phyloP scores from a whole-genome alignment of 495 filamentous ascomycete genomes.

The Entonaema liquescens region DNA sequence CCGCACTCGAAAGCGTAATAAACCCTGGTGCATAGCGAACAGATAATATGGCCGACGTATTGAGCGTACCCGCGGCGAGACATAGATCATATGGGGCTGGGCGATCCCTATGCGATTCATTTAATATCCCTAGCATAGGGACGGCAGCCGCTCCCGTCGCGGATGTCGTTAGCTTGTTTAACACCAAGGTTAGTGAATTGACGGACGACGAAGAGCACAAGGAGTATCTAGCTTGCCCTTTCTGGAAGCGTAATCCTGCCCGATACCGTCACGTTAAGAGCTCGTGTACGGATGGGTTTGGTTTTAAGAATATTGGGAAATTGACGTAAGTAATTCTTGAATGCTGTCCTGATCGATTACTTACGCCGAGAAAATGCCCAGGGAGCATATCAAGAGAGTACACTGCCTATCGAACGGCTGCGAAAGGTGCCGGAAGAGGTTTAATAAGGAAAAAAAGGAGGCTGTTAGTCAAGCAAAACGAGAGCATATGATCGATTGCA shows the following conservation, averaged over 20 bases:
- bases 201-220: slow-evolving; percentile 11
- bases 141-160: not conserved
- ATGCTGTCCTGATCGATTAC: not conserved
- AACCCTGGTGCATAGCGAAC: not conserved
- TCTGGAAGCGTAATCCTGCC: slow-evolving; percentile 30
- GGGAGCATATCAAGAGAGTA: slow-evolving; percentile 34
- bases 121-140: not conserved
- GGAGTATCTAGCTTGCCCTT: slow-evolving; percentile 31
- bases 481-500: slow-evolving; percentile 18
- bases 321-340: slow-evolving; percentile 25
- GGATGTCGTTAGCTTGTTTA: slow-evolving; percentile 14
- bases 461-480: slow-evolving; percentile 20
- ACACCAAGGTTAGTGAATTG: not conserved
- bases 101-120: not conserved
- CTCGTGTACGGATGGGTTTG: slow-evolving; percentile 26
- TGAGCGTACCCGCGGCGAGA: not conserved
- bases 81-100: not conserved
- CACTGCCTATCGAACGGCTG: slow-evolving; percentile 32
- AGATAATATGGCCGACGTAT: not conserved
- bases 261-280: slow-evolving; percentile 32
- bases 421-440: slow-evolving; percentile 25
- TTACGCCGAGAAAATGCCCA: not conserved
- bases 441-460: slow-evolving; percentile 16
- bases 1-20: slow-evolving; percentile 19
- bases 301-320: slow-evolving; percentile 35